Evolutionary conservation across 139 green algal genomes (phyloP).

Genomic region (Choricystis sp.): DNA sequence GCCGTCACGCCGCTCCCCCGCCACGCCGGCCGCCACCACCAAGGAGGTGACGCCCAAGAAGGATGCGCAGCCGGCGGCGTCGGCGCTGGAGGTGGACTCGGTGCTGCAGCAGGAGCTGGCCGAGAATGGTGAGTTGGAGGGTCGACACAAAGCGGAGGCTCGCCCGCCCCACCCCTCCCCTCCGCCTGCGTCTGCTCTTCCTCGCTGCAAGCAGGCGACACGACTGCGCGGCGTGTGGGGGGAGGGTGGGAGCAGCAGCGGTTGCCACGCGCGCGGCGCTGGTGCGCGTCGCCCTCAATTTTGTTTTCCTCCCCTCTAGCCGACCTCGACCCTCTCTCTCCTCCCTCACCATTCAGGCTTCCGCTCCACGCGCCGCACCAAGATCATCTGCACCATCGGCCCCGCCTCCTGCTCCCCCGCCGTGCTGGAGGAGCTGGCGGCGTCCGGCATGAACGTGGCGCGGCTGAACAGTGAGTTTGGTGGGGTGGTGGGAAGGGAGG

Average conservation of each 20-base stretch:
- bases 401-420: conserved; percentile 26
- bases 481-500: not conserved
- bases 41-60: not conserved
- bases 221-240: not conserved
- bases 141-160: not conserved
- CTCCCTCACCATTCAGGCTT: conserved; percentile 11
- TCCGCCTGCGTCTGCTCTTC: not conserved
- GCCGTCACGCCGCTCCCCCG: too few relatives aligned
- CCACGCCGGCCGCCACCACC: not conserved
- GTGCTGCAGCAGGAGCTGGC: conserved; percentile 22
- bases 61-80: not conserved
- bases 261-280: not conserved
- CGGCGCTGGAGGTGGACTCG: conserved; percentile 16
- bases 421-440: conserved; percentile 34
- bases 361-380: conserved; percentile 34
- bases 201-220: not conserved
- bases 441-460: conserved; percentile 47
- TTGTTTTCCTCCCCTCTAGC: conserved; percentile 1
- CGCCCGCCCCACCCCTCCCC: not conserved
- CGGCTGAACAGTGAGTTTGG: conserved; percentile 31
- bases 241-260: not conserved
- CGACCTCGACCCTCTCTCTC: too few relatives aligned
- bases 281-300: not conserved
- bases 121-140: conserved; percentile 17
- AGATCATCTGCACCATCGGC: conserved; percentile 63